Evolutionary conservation across 768 basidiomycete genomes (phyloP), one percentile per base, ranked within the genome.

Genomic region (Amanita polypyramis): DNA sequence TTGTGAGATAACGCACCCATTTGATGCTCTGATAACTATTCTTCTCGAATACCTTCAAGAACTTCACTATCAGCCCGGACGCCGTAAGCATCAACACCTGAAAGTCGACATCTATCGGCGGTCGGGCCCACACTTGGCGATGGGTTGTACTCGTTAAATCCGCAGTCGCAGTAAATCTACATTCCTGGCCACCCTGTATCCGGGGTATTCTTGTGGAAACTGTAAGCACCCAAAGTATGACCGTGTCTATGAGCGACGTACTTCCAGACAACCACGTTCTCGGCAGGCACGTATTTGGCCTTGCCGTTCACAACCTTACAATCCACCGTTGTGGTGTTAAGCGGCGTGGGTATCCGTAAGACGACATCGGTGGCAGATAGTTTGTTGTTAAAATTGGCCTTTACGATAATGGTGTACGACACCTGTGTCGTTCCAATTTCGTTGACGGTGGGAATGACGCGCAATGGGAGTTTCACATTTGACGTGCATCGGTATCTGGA

Each of bases 31-130:
- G 82, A 60, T 98, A 98, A 54, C 81, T 89, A 62, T 76, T 79
- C 75, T 91, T 96, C 72, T 98, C 96, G 56, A 97, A 98, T 14
- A 99, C 95, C 64, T 97, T 98, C 60, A 99, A 67, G 75, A 97
- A 99, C 45, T 95, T 79, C 36, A 99, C 96, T 43, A 95, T 85
- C 58, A 99, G 64, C 1, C 96, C 96, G 9, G 95, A 97, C 9
- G 96, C 76, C 0, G 96, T 98, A 65, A 98, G 91, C 96, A 99
- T 99, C 56, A 99, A 74, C 49, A 99, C 96, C 68, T 94, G 92
- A 68, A 99, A 99, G 64, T 99, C 96, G 53, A 98, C 83, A 55
- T 95, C 90, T 59, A 99, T 98, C 5, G 96, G 96, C 14, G 96
- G 96, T 47, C 96, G 74, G 2, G 94, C 93, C 96, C 96, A 99